phyloP scores from a whole-genome alignment of 306 rosid species.

The Cicer chorassanicum region DNA sequence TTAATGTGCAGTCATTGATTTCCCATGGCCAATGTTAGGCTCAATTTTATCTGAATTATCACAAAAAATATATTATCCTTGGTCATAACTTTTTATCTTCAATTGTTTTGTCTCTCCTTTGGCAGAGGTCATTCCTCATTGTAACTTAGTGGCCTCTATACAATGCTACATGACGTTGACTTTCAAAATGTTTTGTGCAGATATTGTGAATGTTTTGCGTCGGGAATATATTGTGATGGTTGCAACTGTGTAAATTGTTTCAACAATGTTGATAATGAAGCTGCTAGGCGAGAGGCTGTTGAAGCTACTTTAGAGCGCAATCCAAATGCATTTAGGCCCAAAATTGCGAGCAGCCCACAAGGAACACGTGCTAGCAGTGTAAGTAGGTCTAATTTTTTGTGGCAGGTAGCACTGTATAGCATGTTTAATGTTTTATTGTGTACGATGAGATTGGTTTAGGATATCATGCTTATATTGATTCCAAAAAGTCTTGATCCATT shows the following conservation, averaged over 20 bases:
- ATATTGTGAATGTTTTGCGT: slow-evolving; percentile 99
- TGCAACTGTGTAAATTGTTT: slow-evolving; percentile 98
- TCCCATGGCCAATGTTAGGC: slow-evolving; percentile 28
- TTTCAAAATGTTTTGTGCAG: slow-evolving; percentile 61
- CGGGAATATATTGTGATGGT: slow-evolving; percentile 98
- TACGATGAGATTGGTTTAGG: neutral
- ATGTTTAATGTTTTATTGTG: slow-evolving; percentile 27
- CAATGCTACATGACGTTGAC: slow-evolving; percentile 43
- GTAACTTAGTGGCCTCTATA: slow-evolving; percentile 26
- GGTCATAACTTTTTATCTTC: slow-evolving; percentile 14
- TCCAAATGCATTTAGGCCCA: slow-evolving; percentile 98
- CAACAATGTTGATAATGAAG: slow-evolving; percentile 96
- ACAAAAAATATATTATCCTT: slow-evolving; percentile 27
- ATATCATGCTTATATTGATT: slow-evolving; percentile 30
- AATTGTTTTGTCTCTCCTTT: slow-evolving; percentile 14
- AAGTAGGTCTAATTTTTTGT: slow-evolving; percentile 45
- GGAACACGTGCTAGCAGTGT: slow-evolving; percentile 80
- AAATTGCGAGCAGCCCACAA: slow-evolving; percentile 98
- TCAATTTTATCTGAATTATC: slow-evolving; percentile 37
- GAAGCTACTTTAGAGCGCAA: slow-evolving; percentile 99
- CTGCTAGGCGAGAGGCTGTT: slow-evolving; percentile 92
- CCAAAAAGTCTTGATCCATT: slow-evolving; percentile 30
- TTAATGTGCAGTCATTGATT: slow-evolving; percentile 21
- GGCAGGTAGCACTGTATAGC: slow-evolving; percentile 15
- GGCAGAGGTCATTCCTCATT: slow-evolving; percentile 14